A percentile compares a stretch with the other conserved stretches of the same genome.
phyloP scores from a whole-genome alignment of 1,284 basidiomycete genomes.

The Pisolithus thermaeus region DNA sequence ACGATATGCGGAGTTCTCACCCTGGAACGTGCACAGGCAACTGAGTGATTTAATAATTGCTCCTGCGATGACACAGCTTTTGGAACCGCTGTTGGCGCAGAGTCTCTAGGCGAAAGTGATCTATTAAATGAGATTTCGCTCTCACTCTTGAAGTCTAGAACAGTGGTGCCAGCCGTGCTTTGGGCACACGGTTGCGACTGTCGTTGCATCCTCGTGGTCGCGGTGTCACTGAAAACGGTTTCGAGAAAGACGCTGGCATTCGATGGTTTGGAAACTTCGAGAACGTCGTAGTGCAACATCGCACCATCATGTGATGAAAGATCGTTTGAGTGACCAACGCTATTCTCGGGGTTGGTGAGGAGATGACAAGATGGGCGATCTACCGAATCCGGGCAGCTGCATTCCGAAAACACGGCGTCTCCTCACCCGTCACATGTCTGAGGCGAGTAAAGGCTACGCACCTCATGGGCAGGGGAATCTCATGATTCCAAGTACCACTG shows the following conservation, averaged over 20 bases:
- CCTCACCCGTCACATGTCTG: not conserved
- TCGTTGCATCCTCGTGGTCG: not conserved
- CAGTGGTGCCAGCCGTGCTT: conserved; percentile 9
- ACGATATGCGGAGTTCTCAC: not conserved
- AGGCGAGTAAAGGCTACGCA: not conserved
- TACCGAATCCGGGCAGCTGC: not conserved
- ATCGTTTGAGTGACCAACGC: not conserved
- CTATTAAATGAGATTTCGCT: not conserved
- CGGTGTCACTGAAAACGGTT: not conserved
- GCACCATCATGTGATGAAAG: not conserved
- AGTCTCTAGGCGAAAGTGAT: not conserved
- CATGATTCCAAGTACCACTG: not conserved
- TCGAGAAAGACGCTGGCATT: not conserved
- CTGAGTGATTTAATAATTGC: not conserved
- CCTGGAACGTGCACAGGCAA: not conserved
- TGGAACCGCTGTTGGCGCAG: not conserved
- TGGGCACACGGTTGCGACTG: not conserved
- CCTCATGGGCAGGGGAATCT: not conserved
- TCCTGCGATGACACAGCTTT: conserved; percentile 4
- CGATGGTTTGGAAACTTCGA: not conserved
- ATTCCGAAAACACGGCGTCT: not conserved
- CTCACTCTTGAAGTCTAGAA: conserved; percentile 1
- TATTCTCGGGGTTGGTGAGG: not conserved
- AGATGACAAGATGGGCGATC: too few species aligned
- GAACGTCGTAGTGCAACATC: not conserved